Conservation (phyloP, 352 stramenopile species). For the Globisporangium echinulatum region DNA sequence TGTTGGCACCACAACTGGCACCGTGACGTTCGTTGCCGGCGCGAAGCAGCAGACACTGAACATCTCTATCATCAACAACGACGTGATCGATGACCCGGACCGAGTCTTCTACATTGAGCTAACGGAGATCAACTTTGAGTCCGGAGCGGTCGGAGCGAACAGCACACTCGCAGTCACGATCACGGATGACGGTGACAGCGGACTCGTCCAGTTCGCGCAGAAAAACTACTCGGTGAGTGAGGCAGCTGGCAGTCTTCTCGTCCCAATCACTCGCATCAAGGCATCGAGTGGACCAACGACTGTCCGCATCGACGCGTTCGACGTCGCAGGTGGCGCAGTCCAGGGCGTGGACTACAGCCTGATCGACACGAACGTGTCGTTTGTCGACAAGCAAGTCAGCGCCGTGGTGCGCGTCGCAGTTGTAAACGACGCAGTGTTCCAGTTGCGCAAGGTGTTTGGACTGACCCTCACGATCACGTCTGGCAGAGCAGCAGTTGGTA, state of each 20-base stretch:
- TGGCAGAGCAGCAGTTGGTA: conserved; percentile 22
- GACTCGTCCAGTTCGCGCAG: conserved; percentile 28
- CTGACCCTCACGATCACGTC: conserved; percentile 18
- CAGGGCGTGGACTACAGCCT: conserved; percentile 30
- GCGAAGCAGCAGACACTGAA: conserved; percentile 15
- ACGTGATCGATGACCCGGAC: conserved; percentile 35
- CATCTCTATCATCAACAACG: conserved; percentile 44
- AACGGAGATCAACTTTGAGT: conserved; percentile 12
- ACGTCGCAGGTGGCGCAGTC: conserved; percentile 8
- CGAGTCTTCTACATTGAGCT: conserved; percentile 39
- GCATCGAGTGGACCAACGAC: conserved; percentile 22
- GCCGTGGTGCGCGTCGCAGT: conserved; percentile 21
- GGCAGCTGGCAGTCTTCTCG: conserved; percentile 8
- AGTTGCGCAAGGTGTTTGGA: conserved; percentile 31
- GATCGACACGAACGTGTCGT: conserved; percentile 4
- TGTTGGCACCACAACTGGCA: conserved; percentile 4
- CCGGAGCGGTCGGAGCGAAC: conserved; percentile 22
- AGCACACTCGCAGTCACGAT: conserved; percentile 25
- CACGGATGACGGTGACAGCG: conserved; percentile 41
- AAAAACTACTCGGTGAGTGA: conserved; percentile 22
- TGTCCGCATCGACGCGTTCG: conserved; percentile 15
- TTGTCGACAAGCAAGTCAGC: conserved; percentile 21
- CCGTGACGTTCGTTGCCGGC: conserved; percentile 25
- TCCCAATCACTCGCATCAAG: conserved; percentile 20
- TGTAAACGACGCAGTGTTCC: conserved; percentile 35